phyloP scores from a whole-genome alignment of 2,329 filamentous ascomycete species.

The Nigrospora oryzae region DNA sequence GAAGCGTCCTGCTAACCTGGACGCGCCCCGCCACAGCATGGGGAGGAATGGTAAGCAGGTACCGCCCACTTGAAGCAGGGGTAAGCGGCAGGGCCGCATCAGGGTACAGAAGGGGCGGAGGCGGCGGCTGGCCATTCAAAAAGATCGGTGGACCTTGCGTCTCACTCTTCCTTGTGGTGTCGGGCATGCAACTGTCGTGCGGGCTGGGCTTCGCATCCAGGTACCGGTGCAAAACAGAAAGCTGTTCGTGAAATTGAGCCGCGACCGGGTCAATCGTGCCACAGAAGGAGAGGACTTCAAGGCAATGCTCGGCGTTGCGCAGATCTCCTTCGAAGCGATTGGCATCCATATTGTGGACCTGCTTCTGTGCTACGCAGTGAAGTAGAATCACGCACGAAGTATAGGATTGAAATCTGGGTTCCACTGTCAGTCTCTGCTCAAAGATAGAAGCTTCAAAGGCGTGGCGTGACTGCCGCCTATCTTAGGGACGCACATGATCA shows the following conservation, averaged over 20 bases:
- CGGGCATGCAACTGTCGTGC: not conserved
- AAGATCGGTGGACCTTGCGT: not conserved
- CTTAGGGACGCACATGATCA: conserved; percentile 17
- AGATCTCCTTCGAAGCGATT: conserved; percentile 16
- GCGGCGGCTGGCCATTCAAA: not conserved
- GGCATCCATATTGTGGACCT: conserved; percentile 14
- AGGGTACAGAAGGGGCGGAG: not conserved
- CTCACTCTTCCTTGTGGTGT: not conserved
- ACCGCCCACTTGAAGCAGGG: not conserved
- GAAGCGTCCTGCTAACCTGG: not conserved
- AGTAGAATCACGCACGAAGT: conserved; percentile 19
- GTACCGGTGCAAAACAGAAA: not conserved
- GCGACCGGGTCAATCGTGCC: conserved; percentile 3
- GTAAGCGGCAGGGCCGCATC: not conserved
- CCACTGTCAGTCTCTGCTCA: too few relatives aligned
- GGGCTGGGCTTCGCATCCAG: not conserved
- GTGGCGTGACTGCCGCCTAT: not conserved
- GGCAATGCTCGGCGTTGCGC: conserved; percentile 13
- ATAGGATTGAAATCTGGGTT: conserved; percentile 19
- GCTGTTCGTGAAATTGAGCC: conserved; percentile 4
- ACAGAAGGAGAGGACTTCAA: conserved; percentile 8
- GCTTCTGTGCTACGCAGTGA: conserved; percentile 19
- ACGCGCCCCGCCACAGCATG: not conserved
- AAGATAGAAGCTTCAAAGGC: too few relatives aligned
- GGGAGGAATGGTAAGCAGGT: not conserved